phyloP scores from a whole-genome alignment of 345 rosid species.

The Durio zibethinus region DNA sequence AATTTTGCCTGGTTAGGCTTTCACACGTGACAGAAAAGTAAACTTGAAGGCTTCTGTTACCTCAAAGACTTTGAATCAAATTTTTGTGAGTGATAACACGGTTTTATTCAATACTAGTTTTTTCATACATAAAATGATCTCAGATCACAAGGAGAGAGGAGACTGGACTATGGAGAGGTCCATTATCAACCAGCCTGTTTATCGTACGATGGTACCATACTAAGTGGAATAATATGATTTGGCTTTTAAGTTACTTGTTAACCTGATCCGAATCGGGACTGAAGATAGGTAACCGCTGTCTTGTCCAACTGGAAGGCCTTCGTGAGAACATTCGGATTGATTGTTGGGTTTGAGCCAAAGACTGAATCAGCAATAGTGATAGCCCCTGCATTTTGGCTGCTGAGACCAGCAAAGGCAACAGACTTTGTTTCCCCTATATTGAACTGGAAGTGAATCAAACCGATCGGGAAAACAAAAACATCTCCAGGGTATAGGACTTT shows the following conservation, averaged over 20 bases:
- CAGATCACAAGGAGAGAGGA: background rate
- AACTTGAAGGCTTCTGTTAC: too few relatives aligned
- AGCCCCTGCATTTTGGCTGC: background rate
- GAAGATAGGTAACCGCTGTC: background rate
- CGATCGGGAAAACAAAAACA: conserved; percentile 10
- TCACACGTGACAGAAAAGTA: too few relatives aligned
- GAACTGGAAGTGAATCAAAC: conserved; percentile 12
- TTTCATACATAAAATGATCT: too few relatives aligned
- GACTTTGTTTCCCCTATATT: background rate
- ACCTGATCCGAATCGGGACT: background rate
- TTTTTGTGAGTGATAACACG: too few relatives aligned
- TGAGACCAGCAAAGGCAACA: background rate
- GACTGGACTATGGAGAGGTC: too few relatives aligned
- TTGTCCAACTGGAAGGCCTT: conserved; percentile 3
- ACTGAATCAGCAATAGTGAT: background rate
- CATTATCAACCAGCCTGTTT: background rate
- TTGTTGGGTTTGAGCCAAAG: background rate
- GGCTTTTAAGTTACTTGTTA: background rate
- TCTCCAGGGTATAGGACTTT: conserved; percentile 16
- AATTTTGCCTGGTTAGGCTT: too few relatives aligned
- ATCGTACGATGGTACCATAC: too few relatives aligned
- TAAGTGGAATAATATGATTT: background rate
- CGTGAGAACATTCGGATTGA: background rate
- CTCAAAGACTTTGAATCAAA: too few relatives aligned
- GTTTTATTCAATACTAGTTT: too few relatives aligned